phyloP scores from a whole-genome alignment of 2,329 filamentous ascomycete species.

The Diplodia corticola region DNA sequence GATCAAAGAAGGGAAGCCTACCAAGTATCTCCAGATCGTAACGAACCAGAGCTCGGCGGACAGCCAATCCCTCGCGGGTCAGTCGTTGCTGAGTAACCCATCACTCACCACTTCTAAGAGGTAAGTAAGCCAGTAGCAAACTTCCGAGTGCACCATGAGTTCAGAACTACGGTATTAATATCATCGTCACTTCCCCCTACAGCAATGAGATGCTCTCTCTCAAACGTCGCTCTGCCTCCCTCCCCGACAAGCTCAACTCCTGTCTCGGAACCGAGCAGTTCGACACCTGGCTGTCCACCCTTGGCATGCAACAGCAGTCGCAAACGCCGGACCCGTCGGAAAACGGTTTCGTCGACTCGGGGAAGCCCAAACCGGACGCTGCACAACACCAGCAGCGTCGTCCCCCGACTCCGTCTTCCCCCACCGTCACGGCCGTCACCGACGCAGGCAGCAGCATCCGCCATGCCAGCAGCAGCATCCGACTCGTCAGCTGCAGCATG shows the following conservation, averaged over 20 bases:
- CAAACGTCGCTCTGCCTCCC: conserved; percentile 17
- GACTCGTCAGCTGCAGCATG: neutral
- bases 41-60: conserved; percentile 12
- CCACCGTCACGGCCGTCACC: neutral
- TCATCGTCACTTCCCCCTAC: neutral
- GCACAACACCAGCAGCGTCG: neutral
- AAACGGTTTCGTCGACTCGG: neutral
- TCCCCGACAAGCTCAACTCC: conserved; percentile 16
- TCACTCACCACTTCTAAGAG: neutral
- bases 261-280: conserved; percentile 25
- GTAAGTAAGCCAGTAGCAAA: neutral
- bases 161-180: neutral
- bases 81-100: neutral
- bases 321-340: neutral
- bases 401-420: neutral
- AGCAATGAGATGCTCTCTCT: conserved; percentile 14
- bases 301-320: conserved; percentile 16
- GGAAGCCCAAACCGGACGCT: neutral
- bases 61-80: neutral
- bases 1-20: conserved; percentile 20
- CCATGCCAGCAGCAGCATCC: neutral
- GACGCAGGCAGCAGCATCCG: neutral
- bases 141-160: neutral
- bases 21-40: conserved; percentile 29
- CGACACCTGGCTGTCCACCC: conserved; percentile 27